phyloP scores from a whole-genome alignment of 2,329 filamentous ascomycete genomes.

The Talaromyces sp. region DNA sequence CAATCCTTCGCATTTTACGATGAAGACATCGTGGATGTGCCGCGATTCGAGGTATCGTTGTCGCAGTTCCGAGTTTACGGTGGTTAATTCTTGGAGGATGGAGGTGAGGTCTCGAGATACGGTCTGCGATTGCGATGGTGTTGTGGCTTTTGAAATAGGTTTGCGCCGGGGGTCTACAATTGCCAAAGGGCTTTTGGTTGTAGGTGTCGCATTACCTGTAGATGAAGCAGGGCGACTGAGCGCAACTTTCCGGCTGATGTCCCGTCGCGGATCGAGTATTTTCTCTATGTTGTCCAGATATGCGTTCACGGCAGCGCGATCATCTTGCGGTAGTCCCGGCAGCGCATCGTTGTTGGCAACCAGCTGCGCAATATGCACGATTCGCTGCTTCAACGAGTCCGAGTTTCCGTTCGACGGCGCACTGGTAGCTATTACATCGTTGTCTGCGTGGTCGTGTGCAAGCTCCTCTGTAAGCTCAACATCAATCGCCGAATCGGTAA shows the following conservation, averaged over 20 bases:
- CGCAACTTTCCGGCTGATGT: conserved; percentile 23
- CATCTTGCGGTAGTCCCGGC: conserved; percentile 19
- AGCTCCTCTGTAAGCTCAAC: conserved; percentile 19
- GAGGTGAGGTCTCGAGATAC: conserved; percentile 20
- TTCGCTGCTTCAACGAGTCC: not conserved
- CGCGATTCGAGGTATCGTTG: conserved; percentile 35
- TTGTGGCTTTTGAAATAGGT: not conserved
- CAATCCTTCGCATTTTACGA: conserved; percentile 57
- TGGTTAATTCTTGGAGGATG: conserved; percentile 28
- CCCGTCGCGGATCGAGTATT: conserved; percentile 28
- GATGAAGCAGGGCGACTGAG: conserved; percentile 20
- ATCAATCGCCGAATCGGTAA: conserved; percentile 29
- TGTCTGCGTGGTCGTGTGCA: conserved; percentile 8
- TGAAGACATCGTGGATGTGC: conserved; percentile 62
- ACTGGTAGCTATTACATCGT: not conserved
- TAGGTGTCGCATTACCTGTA: conserved; percentile 18
- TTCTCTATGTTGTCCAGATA: conserved; percentile 26
- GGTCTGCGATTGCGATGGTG: not conserved
- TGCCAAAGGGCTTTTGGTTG: not conserved
- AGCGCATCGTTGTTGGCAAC: conserved; percentile 13
- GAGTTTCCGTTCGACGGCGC: not conserved
- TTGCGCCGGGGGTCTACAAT: not conserved
- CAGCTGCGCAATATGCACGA: conserved; percentile 13
- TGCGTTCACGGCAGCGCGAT: conserved; percentile 31
- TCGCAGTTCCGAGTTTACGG: conserved; percentile 27